phyloP scores from a whole-genome alignment of 805 yeast genomes.

The Metschnikowia henanensis region DNA sequence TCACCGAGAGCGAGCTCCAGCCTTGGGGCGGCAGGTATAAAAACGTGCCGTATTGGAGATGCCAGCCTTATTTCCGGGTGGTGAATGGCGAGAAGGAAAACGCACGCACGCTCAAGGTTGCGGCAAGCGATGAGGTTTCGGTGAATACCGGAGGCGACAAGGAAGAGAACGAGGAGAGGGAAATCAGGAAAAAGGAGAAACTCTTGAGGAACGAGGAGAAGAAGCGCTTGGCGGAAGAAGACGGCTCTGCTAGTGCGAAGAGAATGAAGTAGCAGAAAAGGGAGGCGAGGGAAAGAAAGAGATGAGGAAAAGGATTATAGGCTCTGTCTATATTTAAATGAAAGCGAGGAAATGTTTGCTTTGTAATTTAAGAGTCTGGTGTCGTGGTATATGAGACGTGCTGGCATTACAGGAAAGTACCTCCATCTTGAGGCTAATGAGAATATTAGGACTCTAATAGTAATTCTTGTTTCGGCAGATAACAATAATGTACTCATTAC shows the following conservation, averaged over 20 bases:
- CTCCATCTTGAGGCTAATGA: too few species aligned
- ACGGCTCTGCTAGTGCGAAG: slow-evolving; percentile 2
- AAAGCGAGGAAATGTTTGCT: too few species aligned
- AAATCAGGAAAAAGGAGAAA: too few species aligned
- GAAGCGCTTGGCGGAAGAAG: slow-evolving; percentile 6
- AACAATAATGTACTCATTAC: too few species aligned
- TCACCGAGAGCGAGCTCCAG: slow-evolving; percentile 53
- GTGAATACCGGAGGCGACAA: slow-evolving; percentile 11
- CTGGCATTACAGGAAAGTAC: too few species aligned
- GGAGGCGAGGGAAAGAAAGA: not conserved
- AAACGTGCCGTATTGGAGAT: slow-evolving; percentile 90
- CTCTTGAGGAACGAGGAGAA: not conserved
- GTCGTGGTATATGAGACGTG: too few species aligned
- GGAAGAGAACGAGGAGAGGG: not conserved
- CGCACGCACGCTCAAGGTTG: slow-evolving; percentile 37
- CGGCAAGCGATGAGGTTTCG: slow-evolving; percentile 27
- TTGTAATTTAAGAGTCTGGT: too few species aligned
- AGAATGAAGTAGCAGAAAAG: not conserved
- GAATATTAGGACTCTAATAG: too few species aligned
- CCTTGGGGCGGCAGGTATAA: slow-evolving; percentile 82
- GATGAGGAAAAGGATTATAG: too few species aligned
- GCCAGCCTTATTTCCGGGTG: slow-evolving; percentile 92
- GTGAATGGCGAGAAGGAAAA: slow-evolving; percentile 70
- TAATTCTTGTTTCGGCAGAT: too few species aligned
- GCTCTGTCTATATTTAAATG: too few species aligned